These are phyloP conservation scores for Xerocomellus amylosporus DNA, from an alignment of 768 basidiomycete genomes.

Conservation along the genomic window DNA sequence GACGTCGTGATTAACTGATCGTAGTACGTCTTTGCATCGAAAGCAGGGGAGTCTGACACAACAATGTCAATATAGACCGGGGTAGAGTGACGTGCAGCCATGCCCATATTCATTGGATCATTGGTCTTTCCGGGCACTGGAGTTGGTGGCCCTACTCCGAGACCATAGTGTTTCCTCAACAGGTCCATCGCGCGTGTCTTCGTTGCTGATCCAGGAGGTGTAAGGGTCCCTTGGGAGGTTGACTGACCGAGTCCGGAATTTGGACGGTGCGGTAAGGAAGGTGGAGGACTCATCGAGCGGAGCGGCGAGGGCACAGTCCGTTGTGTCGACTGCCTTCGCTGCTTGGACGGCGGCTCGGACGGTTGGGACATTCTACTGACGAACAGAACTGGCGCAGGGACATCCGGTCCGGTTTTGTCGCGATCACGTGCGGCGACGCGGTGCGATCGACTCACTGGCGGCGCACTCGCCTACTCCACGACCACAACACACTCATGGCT, in stretches of 20 bases:
- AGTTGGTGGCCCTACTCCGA: conserved; percentile 71
- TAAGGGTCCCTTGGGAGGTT: conserved; percentile 22
- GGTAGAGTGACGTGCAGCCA: conserved; percentile 16
- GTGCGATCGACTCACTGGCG: conserved; percentile 1
- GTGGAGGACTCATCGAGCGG: conserved; percentile 39
- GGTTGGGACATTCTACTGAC: conserved; percentile 8
- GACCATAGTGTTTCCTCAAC: conserved; percentile 82
- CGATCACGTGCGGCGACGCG: conserved; percentile 27
- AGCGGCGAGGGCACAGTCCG: conserved; percentile 45
- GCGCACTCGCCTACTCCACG: background rate
- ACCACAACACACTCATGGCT: conserved; percentile 10
- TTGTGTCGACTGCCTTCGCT: conserved; percentile 26
- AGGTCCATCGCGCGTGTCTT: conserved; percentile 72
- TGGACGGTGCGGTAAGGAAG: conserved; percentile 16
- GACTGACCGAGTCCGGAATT: conserved; percentile 19
- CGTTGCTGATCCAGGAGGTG: conserved; percentile 31
- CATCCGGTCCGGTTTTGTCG: background rate
- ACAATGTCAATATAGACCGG: conserved; percentile 1
- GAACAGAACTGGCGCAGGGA: background rate
- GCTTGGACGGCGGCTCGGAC: conserved; percentile 12
- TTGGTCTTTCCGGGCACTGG: conserved; percentile 52
- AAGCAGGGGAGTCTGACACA: conserved; percentile 67
- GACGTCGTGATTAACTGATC: conserved; percentile 83
- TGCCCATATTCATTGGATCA: conserved; percentile 84
- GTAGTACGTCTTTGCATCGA: conserved; percentile 82